Evolutionary conservation across 192 early-diverging fungal species (phyloP).

Genomic region (Phlyctochytrium bullatum): DNA sequence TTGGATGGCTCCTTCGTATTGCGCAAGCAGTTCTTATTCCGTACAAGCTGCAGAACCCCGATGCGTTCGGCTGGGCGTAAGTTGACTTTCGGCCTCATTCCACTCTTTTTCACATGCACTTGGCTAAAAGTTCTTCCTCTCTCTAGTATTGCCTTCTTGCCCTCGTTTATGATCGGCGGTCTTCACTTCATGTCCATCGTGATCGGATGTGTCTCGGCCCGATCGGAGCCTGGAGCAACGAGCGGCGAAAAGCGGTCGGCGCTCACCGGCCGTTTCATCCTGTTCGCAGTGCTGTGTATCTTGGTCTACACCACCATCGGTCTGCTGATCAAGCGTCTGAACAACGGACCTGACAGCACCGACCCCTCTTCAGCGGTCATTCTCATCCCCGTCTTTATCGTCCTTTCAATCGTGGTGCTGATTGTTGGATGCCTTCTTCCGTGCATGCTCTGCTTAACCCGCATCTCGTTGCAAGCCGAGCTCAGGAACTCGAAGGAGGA

Average conservation of each 20-base stretch:
- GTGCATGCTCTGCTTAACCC: slow-evolving; percentile 24
- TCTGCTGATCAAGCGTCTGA: slow-evolving; percentile 39
- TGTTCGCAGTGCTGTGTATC: slow-evolving; percentile 21
- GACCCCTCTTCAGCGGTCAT: slow-evolving; percentile 36
- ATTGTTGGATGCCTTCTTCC: slow-evolving; percentile 47
- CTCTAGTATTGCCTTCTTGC: slow-evolving; percentile 29
- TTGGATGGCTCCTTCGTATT: slow-evolving; percentile 68
- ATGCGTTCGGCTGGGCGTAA: slow-evolving; percentile 31
- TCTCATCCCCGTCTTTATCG: slow-evolving; percentile 54
- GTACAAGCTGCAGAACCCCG: slow-evolving; percentile 34
- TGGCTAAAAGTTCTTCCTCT: neutral
- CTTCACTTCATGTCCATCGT: slow-evolving; percentile 20
- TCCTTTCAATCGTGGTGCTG: slow-evolving; percentile 40
- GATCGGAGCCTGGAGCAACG: neutral
- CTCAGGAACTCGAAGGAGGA: slow-evolving; percentile 13
- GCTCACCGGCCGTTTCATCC: slow-evolving; percentile 18
- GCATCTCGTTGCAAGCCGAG: slow-evolving; percentile 8
- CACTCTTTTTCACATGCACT: neutral
- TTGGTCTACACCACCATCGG: slow-evolving; percentile 38
- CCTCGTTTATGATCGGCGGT: slow-evolving; percentile 24
- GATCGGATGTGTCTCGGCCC: neutral
- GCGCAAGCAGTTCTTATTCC: slow-evolving; percentile 66
- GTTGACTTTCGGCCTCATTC: neutral
- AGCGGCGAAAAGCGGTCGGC: slow-evolving; percentile 17
- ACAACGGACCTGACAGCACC: neutral